These are phyloP conservation scores for Aspergillus transmontanensis DNA, from an alignment of 2,329 filamentous ascomycete species.

Conservation along the genomic window DNA sequence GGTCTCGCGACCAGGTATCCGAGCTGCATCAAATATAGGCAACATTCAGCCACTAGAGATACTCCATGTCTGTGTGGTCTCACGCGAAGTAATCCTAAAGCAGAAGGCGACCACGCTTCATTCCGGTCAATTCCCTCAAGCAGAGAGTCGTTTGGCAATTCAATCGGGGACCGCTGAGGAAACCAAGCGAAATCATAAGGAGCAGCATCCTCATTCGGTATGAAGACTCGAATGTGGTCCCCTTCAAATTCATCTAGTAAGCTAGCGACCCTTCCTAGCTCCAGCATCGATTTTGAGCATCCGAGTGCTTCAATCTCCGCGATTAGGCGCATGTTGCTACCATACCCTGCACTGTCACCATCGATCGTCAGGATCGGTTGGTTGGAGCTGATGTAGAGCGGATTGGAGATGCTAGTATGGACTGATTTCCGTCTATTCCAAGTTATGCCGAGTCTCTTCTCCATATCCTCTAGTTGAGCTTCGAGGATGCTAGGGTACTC, in stretches of 20 bases:
- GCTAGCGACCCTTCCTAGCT: constrained; percentile 31
- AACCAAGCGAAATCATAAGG: constrained; percentile 34
- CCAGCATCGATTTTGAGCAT: constrained; percentile 32
- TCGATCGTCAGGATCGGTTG: constrained; percentile 28
- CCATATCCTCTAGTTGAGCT: constrained; percentile 29
- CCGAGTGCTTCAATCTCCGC: constrained; percentile 31
- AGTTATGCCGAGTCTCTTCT: constrained; percentile 32
- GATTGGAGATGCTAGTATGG: constrained; percentile 22
- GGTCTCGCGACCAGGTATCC: constrained; percentile 35
- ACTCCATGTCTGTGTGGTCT: constrained; percentile 24
- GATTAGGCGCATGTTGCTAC: constrained; percentile 27
- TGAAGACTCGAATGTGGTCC: constrained; percentile 24
- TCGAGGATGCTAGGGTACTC: constrained; percentile 30
- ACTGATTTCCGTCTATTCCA: constrained; percentile 27
- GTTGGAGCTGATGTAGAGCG: constrained; percentile 20
- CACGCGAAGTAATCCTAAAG: constrained; percentile 37
- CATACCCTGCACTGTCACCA: constrained; percentile 27
- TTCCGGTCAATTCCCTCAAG: constrained; percentile 14
- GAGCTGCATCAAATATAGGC: constrained; percentile 40
- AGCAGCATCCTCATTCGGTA: constrained; percentile 7
- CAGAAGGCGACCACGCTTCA: constrained; percentile 23
- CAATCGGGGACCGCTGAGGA: constrained; percentile 36
- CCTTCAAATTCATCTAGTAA: constrained; percentile 41
- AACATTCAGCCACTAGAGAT: constrained; percentile 21
- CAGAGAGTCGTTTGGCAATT: constrained; percentile 23